Percentiles rank a stretch among this genome's conserved stretches.
Conservation (phyloP, 331 rosid species). For the Quercus tomentella region DNA sequence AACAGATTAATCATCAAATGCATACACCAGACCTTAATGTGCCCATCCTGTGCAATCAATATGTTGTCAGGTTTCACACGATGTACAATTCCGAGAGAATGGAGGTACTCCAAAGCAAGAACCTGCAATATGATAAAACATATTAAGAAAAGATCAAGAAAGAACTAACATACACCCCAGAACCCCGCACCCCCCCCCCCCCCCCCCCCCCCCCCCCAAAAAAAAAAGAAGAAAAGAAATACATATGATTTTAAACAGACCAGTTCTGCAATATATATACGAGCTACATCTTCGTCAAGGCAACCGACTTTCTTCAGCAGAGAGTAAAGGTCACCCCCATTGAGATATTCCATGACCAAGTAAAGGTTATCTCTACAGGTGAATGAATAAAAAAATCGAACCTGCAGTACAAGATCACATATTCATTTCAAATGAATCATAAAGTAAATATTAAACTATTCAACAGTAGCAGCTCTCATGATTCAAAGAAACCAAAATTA, state of each 20-base stretch:
- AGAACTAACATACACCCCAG: neutral
- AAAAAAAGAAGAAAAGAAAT: too few species aligned
- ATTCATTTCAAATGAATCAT: neutral
- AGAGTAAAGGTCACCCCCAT: conserved; percentile 2
- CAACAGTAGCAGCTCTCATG: neutral
- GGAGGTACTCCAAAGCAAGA: conserved; percentile 12
- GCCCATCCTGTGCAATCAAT: conserved; percentile 5
- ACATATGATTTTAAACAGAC: neutral
- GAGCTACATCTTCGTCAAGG: conserved; percentile 1
- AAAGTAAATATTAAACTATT: neutral
- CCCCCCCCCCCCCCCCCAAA: too few species aligned
- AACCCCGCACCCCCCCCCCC: too few species aligned
- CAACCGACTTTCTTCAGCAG: neutral
- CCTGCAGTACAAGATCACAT: neutral
- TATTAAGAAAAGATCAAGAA: neutral
- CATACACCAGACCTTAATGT: conserved; percentile 1
- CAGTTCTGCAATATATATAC: conserved; percentile 1
- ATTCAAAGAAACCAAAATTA: neutral
- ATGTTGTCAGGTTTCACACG: conserved; percentile 9
- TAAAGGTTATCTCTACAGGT: conserved; percentile 1
- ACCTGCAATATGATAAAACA: neutral
- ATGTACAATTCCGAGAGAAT: conserved; percentile 3
- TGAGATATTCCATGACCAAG: conserved; percentile 8
- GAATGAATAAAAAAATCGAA: conserved; percentile 3
- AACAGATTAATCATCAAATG: neutral